Base-by-base conservation (phyloP, 164 flowering plant genomes). In the Vitis riparia region DNA sequence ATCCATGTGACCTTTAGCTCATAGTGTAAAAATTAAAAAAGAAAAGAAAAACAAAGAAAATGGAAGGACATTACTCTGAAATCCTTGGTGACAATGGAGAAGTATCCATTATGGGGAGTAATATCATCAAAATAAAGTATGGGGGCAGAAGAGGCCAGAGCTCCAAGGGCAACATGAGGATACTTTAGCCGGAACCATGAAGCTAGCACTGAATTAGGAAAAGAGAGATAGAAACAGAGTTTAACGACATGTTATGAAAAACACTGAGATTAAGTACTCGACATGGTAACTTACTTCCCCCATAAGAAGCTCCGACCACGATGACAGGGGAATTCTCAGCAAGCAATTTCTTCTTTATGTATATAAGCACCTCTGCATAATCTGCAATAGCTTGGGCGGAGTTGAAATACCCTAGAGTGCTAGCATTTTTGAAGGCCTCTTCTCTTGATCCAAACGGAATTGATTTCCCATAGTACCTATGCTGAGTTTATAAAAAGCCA, bases 81-180 rank as follows among this genome's bases (percentile, higher is more conserved):
- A 68, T 77, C 79, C 68, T 75, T 79, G 53, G 79, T 64, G 44
- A 77, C 85, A 11, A 82, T 62, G 13, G 69, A 56, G 32, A 70
- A 77, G 50, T 82, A 82, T 49, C 79, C 85, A 58, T 48, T 4
- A 27, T 70, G 51, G 1, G 85, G 80, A 3, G 73, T 69, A 9
- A 73, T 63, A 13, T 72, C 68, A 14, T 77, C 75, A 16, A 81
- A 74, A 70, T 75, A 72, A 44, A 76, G 78, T 37, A 79, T 55
- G 23, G 80, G 82, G 16, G 84, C 79, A 7, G 84, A 83, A 8
- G 86, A 83, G 14, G 86, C 84, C 5, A 83, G 59, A 53, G 86
- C 82, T 51, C 85, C 85, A 47, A 71, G 60, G 2, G 77, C 82
- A 3, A 82, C 37, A 57, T 82, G 85, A 0, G 85, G 85, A 53